Conservation (phyloP, 768 basidiomycete species). For the Lactarius hengduanensis region DNA sequence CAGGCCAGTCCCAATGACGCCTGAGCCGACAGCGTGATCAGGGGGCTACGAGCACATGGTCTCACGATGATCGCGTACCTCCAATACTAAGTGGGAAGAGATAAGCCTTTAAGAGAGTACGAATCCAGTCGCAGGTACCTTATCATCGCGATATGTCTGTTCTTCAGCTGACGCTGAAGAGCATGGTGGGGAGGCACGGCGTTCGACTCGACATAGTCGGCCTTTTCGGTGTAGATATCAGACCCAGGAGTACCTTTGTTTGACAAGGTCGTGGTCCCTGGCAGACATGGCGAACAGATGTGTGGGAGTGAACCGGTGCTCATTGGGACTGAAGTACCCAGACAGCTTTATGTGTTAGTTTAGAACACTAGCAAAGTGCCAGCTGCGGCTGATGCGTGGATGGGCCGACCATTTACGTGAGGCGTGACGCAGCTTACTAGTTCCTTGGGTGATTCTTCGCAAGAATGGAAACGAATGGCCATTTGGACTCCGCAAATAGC, state of each 20-base stretch:
- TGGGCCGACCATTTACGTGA: background rate
- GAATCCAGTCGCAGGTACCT: conserved; percentile 41
- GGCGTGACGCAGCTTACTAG: background rate
- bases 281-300: conserved; percentile 3
- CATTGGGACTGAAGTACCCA: background rate
- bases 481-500: background rate
- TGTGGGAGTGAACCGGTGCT: background rate
- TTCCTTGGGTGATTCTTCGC: background rate
- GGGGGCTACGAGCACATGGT: background rate
- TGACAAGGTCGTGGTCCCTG: background rate
- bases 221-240: conserved; percentile 8
- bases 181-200: background rate
- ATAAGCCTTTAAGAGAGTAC: conserved; percentile 11
- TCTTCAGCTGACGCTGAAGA: conserved; percentile 40
- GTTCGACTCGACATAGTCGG: conserved; percentile 3
- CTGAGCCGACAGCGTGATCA: conserved; percentile 5
- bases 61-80: conserved; percentile 27
- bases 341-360: background rate
- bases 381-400: background rate
- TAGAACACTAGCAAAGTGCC: background rate
- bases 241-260: background rate
- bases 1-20: conserved; percentile 44
- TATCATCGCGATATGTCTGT: conserved; percentile 81
- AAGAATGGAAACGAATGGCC: background rate
- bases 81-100: conserved; percentile 35